Base-by-base conservation (phyloP, 2,329 filamentous ascomycete species). In the Penicillium glabrum region DNA sequence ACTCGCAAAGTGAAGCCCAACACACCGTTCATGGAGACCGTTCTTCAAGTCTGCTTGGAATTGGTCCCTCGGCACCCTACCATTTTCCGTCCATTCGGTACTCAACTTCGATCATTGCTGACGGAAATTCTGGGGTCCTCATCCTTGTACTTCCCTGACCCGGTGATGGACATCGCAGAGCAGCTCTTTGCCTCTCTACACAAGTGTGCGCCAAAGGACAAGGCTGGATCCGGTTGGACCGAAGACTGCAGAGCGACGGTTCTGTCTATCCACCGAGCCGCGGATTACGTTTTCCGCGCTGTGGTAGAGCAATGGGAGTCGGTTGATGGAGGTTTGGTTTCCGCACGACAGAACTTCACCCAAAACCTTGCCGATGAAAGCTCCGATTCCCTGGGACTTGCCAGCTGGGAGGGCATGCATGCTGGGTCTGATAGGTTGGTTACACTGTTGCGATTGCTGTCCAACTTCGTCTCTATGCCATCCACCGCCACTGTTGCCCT, bases 291-390 rank as follows among this genome's bases (percentile, higher is more conserved):
- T 0, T 89, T 96, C 67, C 86, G 93, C 48, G 86, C 88, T 10
- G 83, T 96, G 0, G 76, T 89, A 11, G 93, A 97, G 71, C 88
- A 90, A 41, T 95, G 91, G 89, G 86, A 93, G 65, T 86, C 91
- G 0, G 80, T 81, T 2, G 79, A 83, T 31, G 83, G 72, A n/a
- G 64, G 53, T 56, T 70, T 64, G 58, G 61, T 52, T 51, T 70
- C 62, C 58, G 75, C 62, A 62, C 60, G 77, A 65, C 69, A 69
- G 43, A 62, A 73, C 54, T 75, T 75, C 54, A 70, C 67, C 50
- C 64, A 68, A 19, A 66, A 69, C 44, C 66, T 76, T 44, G 65
- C 71, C 26, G 75, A 79, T 58, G 64, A 69, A 8, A 75, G 74
- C 8, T 55, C 71, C 11, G 77, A 81, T 58, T 64, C 71, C 9